These are phyloP conservation scores for Colletotrichum sp. DNA, from an alignment of 2,329 filamentous ascomycete genomes.

Conservation along the genomic window DNA sequence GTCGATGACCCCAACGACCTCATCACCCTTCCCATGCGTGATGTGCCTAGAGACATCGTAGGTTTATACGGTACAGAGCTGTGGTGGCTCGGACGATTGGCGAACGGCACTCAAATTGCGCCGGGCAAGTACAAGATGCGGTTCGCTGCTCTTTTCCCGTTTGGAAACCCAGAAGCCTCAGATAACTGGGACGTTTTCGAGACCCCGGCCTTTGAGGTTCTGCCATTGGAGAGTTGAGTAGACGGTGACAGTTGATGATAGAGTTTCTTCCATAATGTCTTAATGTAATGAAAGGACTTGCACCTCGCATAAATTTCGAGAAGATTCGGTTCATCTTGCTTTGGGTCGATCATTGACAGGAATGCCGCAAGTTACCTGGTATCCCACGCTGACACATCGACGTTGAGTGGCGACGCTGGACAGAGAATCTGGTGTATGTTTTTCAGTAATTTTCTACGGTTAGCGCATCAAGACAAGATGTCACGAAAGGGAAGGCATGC, in stretches of 20 bases:
- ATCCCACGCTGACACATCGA: background rate
- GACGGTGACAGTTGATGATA: background rate
- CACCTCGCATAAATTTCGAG: background rate
- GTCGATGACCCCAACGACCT: slow-evolving; percentile 41
- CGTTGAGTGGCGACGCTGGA: background rate
- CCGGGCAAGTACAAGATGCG: slow-evolving; percentile 41
- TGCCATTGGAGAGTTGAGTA: background rate
- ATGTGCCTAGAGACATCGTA: slow-evolving; percentile 34
- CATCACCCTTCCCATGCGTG: slow-evolving; percentile 39
- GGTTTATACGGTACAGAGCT: slow-evolving; percentile 27
- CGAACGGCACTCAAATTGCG: slow-evolving; percentile 43
- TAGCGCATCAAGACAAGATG: background rate
- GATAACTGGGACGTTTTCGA: slow-evolving; percentile 18
- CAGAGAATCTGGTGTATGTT: background rate
- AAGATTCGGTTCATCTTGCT: background rate
- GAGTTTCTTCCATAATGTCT: background rate
- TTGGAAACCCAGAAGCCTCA: slow-evolving; percentile 7
- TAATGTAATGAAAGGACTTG: background rate
- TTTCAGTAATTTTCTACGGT: background rate
- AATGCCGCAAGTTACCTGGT: background rate
- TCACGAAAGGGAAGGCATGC: too few relatives aligned
- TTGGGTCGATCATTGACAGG: background rate
- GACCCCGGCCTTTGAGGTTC: slow-evolving; percentile 28
- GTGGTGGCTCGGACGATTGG: slow-evolving; percentile 48
- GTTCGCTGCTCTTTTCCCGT: slow-evolving; percentile 10